Conservation (phyloP, 768 basidiomycete genomes). For the Amanita thiersii region DNA sequence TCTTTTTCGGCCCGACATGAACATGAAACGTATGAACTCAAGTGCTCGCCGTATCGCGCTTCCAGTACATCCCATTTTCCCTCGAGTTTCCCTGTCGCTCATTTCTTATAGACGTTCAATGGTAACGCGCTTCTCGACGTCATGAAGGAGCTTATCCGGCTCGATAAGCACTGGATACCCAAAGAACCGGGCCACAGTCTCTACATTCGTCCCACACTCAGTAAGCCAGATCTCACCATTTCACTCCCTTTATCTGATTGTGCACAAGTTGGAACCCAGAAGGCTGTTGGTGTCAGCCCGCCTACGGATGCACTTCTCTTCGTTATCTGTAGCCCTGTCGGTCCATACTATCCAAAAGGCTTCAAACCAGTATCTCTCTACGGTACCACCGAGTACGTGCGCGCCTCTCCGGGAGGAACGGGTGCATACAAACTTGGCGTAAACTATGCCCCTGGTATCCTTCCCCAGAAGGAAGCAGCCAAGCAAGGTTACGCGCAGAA, state of each 20-base stretch:
- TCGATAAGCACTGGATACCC: slow-evolving; percentile 91
- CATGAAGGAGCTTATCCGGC: slow-evolving; percentile 77
- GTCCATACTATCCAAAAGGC: slow-evolving; percentile 79
- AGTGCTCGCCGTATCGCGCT: slow-evolving; percentile 74
- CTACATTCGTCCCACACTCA: slow-evolving; percentile 82
- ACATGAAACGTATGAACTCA: slow-evolving; percentile 92
- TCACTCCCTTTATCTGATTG: neutral
- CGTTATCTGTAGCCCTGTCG: slow-evolving; percentile 77
- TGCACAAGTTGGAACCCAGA: slow-evolving; percentile 64
- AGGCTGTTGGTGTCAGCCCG: slow-evolving; percentile 61
- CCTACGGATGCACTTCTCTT: slow-evolving; percentile 80
- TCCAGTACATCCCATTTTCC: slow-evolving; percentile 40
- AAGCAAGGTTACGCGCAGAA: slow-evolving; percentile 79
- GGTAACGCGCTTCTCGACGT: slow-evolving; percentile 66
- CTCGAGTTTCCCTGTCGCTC: slow-evolving; percentile 4
- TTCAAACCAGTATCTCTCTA: slow-evolving; percentile 90
- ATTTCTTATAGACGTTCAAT: slow-evolving; percentile 55
- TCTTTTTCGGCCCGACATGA: slow-evolving; percentile 93
- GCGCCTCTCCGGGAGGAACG: slow-evolving; percentile 82
- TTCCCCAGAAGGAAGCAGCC: slow-evolving; percentile 76
- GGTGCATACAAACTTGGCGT: slow-evolving; percentile 84
- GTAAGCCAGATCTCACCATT: slow-evolving; percentile 18
- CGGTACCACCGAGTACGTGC: slow-evolving; percentile 76
- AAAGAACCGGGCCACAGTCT: slow-evolving; percentile 81
- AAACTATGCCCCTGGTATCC: slow-evolving; percentile 83